These are phyloP conservation scores for Lepiota venenata DNA, from an alignment of 768 basidiomycete species.

Conservation along the genomic window DNA sequence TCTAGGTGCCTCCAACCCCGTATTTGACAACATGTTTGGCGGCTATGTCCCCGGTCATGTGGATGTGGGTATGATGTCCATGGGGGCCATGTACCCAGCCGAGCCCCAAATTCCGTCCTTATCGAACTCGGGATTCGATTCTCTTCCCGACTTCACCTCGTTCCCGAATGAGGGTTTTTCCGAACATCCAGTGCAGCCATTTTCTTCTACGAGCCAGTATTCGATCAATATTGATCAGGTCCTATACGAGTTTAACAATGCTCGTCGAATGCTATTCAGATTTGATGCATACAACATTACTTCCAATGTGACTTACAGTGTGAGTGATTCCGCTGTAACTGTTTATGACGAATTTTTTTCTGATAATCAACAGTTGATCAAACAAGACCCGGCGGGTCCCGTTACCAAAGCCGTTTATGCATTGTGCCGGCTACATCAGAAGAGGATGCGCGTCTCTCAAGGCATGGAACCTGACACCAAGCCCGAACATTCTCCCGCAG, in stretches of 20 bases:
- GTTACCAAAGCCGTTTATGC: constrained; percentile 74
- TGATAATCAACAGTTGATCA: constrained; percentile 39
- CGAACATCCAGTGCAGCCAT: neutral
- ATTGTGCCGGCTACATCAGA: constrained; percentile 68
- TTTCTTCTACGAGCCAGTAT: constrained; percentile 25
- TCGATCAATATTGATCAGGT: constrained; percentile 54
- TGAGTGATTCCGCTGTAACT: constrained; percentile 30
- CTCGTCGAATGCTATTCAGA: constrained; percentile 62
- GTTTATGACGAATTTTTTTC: neutral
- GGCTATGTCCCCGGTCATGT: neutral
- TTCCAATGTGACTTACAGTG: constrained; percentile 62
- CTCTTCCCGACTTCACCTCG: constrained; percentile 2
- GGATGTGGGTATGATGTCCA: neutral
- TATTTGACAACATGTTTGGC: constrained; percentile 23
- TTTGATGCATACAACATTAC: constrained; percentile 49
- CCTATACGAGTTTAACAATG: constrained; percentile 72
- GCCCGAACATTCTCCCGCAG: constrained; percentile 54
- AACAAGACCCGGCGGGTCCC: constrained; percentile 65
- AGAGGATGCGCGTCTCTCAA: constrained; percentile 55
- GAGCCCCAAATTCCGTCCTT: neutral
- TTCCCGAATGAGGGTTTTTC: constrained; percentile 2
- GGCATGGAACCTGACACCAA: constrained; percentile 56
- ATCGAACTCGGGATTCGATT: neutral
- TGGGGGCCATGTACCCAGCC: neutral
- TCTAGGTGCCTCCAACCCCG: constrained; percentile 35